A percentile compares a stretch with the other conserved stretches of the same genome.
phyloP scores from a whole-genome alignment of 306 rosid genomes.

The Aeschynomene evenia region DNA sequence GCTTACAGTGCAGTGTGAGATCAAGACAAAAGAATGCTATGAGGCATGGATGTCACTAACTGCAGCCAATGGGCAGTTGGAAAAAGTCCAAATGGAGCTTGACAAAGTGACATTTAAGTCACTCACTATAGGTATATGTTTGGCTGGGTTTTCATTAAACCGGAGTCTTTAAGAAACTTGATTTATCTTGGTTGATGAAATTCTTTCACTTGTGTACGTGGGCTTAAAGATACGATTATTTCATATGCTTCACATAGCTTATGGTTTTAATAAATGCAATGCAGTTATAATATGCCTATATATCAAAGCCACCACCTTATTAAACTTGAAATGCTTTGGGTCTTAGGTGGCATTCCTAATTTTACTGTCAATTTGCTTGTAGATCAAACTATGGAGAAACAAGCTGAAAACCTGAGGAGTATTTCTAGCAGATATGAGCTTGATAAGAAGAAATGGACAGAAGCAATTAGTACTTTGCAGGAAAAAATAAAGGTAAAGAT shows the following conservation, averaged over 20 bases:
- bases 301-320: slow-evolving; percentile 6
- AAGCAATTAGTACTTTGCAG: slow-evolving; percentile 54
- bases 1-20: slow-evolving; percentile 61
- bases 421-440: slow-evolving; percentile 58
- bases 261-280: slow-evolving; percentile 3
- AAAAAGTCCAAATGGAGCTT: slow-evolving; percentile 67
- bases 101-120: slow-evolving; percentile 69
- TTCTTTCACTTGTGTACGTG: neutral
- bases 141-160: neutral
- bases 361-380: slow-evolving; percentile 29
- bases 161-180: neutral
- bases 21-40: slow-evolving; percentile 76
- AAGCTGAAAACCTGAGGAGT: slow-evolving; percentile 60
- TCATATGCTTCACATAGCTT: slow-evolving; percentile 9
- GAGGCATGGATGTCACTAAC: slow-evolving; percentile 94
- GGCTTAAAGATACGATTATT: slow-evolving; percentile 9
- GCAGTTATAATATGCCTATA: neutral
- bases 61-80: slow-evolving; percentile 64
- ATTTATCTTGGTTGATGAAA: neutral
- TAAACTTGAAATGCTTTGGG: neutral
- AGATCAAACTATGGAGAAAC: slow-evolving; percentile 80
- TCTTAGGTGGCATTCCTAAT: slow-evolving; percentile 10
- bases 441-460: slow-evolving; percentile 67
- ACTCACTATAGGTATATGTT: slow-evolving; percentile 56
- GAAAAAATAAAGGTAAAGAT: slow-evolving; percentile 57